Conservation (phyloP, 1,139 yeast genomes). For the Taphrina wiesneri region DNA sequence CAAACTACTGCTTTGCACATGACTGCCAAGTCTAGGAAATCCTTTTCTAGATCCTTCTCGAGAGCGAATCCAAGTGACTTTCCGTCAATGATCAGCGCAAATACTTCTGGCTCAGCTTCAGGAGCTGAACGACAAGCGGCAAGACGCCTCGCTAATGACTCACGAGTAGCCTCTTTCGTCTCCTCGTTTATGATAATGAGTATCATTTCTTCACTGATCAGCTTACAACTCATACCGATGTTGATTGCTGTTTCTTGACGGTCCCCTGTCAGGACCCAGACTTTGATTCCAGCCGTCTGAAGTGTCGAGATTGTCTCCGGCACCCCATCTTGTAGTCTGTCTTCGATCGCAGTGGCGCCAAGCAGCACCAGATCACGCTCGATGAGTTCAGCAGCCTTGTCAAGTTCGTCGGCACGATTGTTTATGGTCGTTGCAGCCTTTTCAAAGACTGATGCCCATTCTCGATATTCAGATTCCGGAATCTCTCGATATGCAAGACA, state of each 20-base stretch:
- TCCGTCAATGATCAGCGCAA: constrained; percentile 93
- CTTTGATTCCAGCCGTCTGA: constrained; percentile 93
- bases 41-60: constrained; percentile 75
- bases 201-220: constrained; percentile 94
- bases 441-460: constrained; percentile 63
- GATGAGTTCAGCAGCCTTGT: constrained; percentile 79
- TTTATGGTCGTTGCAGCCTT: constrained; percentile 81
- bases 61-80: constrained; percentile 82
- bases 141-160: constrained; percentile 71
- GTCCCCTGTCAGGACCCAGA: constrained; percentile 98
- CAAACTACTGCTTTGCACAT: constrained; percentile 93
- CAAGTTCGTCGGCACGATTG: constrained; percentile 72
- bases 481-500: constrained; percentile 87
- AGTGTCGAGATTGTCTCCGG: constrained; percentile 94
- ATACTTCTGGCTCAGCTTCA: constrained; percentile 70
- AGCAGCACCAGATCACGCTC: constrained; percentile 75
- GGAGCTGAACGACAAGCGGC: constrained; percentile 63
- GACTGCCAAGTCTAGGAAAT: constrained; percentile 75
- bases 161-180: constrained; percentile 67
- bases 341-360: constrained; percentile 99
- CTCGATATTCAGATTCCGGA: constrained; percentile 71
- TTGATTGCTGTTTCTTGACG: constrained; percentile 99
- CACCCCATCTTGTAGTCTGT: constrained; percentile 95
- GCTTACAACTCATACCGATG: constrained; percentile 95
- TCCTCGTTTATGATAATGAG: constrained; percentile 85